These are phyloP conservation scores for Prunus yedoensis DNA, from an alignment of 331 rosid species.

Conservation along the genomic window DNA sequence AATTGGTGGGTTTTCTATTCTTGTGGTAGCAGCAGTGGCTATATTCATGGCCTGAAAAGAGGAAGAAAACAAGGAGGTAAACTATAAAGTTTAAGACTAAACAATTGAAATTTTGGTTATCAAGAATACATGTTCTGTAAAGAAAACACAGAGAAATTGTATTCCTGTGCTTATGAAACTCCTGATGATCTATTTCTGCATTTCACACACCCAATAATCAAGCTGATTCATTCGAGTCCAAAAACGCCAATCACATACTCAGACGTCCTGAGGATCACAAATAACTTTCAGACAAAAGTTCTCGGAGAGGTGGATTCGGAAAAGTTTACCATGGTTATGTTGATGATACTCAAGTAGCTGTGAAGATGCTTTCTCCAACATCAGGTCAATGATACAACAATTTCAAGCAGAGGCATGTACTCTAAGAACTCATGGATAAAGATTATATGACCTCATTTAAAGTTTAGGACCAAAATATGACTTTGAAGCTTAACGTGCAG, in stretches of 20 bases:
- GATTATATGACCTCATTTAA: neutral
- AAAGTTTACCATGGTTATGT: conserved; percentile 44
- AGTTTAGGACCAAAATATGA: neutral
- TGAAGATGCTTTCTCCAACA: conserved; percentile 46
- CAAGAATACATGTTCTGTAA: neutral
- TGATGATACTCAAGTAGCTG: conserved; percentile 53
- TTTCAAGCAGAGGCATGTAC: conserved; percentile 57
- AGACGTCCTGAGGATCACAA: conserved; percentile 45
- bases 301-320: conserved; percentile 63
- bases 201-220: neutral
- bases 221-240: conserved; percentile 27
- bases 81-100: neutral
- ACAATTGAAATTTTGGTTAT: neutral
- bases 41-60: neutral
- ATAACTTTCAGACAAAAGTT: conserved; percentile 40
- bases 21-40: neutral
- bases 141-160: neutral
- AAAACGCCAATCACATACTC: conserved; percentile 37
- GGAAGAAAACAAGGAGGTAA: conserved; percentile 29
- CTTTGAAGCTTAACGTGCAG: conserved; percentile 23
- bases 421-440: neutral
- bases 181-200: neutral
- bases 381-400: conserved; percentile 48
- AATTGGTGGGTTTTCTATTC: conserved; percentile 26
- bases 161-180: neutral